Evolutionary conservation across 495 filamentous ascomycete genomes (phyloP).

Genomic region (Coniosporium apollinis): DNA sequence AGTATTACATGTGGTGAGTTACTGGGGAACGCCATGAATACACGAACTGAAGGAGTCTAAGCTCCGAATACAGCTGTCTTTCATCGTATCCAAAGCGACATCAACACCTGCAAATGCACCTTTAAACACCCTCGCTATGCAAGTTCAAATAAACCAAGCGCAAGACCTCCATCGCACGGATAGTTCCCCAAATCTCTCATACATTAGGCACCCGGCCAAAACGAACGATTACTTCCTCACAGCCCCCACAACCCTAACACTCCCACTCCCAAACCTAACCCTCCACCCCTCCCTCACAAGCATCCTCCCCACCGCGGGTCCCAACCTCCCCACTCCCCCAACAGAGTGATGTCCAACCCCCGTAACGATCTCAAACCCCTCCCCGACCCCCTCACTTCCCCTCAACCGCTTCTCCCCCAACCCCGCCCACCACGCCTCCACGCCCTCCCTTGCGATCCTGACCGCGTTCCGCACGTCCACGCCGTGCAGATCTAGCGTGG

Average conservation of each 20-base stretch:
- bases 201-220: too few species aligned
- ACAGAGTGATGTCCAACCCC: slow-evolving; percentile 64
- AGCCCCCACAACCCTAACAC: slow-evolving; percentile 44
- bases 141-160: too few species aligned
- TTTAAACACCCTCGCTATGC: too few species aligned
- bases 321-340: slow-evolving; percentile 56
- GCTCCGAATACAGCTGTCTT: too few species aligned
- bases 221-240: slow-evolving; percentile 8
- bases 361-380: slow-evolving; percentile 56
- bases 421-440: slow-evolving; percentile 63
- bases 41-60: too few species aligned
- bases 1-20: too few species aligned
- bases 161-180: too few species aligned
- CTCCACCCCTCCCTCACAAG: slow-evolving; percentile 70
- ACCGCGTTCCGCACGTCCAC: slow-evolving; percentile 63
- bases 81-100: too few species aligned
- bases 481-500: slow-evolving; percentile 67
- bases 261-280: slow-evolving; percentile 49
- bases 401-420: slow-evolving; percentile 40
- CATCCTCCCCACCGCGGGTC: slow-evolving; percentile 65
- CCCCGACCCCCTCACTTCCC: slow-evolving; percentile 19
- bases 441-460: slow-evolving; percentile 50
- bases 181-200: too few species aligned
- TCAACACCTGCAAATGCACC: background rate
- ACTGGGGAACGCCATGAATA: too few species aligned